A percentile compares a stretch with the other conserved stretches of the same genome.
These are phyloP conservation scores for Alternaria dauci DNA, from an alignment of 2,329 filamentous ascomycete species.

Conservation along the genomic window DNA sequence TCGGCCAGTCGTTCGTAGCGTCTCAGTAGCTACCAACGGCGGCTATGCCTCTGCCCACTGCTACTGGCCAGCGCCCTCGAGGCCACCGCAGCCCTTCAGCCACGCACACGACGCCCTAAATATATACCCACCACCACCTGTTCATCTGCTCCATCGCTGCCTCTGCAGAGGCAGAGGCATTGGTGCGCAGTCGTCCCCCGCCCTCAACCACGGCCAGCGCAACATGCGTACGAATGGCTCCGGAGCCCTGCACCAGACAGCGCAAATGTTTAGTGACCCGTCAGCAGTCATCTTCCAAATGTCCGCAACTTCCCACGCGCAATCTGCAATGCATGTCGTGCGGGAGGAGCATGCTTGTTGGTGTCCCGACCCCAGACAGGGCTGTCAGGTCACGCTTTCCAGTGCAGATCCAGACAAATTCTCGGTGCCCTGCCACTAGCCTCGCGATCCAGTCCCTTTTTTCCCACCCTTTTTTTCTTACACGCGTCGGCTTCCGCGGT, in stretches of 20 bases:
- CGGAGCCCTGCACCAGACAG: not conserved
- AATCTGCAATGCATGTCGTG: conserved; percentile 31
- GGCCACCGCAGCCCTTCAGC: conserved; percentile 25
- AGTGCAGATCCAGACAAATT: conserved; percentile 8
- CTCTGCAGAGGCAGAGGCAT: not conserved
- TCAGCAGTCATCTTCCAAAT: conserved; percentile 19
- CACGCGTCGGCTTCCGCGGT: conserved; percentile 9
- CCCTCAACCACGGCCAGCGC: not conserved
- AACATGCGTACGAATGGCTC: conserved; percentile 14
- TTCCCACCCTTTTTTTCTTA: conserved; percentile 7
- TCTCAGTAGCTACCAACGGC: conserved; percentile 29
- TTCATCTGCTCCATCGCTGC: conserved; percentile 11
- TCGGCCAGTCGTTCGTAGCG: conserved; percentile 35
- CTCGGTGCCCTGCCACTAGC: not conserved
- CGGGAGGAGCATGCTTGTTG: conserved; percentile 12
- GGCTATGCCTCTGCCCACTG: conserved; percentile 28
- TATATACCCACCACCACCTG: conserved; percentile 25
- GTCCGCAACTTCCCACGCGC: conserved; percentile 25
- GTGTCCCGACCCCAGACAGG: conserved; percentile 22
- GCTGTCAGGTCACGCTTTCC: conserved; percentile 8
- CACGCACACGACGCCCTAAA: conserved; percentile 34
- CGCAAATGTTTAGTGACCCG: conserved; percentile 2
- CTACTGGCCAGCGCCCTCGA: conserved; percentile 23
- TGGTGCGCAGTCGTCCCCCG: not conserved
- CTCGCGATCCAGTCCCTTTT: conserved; percentile 10